Conservation (phyloP, 805 yeast genomes). For the Kluyveromyces wickerhamii region DNA sequence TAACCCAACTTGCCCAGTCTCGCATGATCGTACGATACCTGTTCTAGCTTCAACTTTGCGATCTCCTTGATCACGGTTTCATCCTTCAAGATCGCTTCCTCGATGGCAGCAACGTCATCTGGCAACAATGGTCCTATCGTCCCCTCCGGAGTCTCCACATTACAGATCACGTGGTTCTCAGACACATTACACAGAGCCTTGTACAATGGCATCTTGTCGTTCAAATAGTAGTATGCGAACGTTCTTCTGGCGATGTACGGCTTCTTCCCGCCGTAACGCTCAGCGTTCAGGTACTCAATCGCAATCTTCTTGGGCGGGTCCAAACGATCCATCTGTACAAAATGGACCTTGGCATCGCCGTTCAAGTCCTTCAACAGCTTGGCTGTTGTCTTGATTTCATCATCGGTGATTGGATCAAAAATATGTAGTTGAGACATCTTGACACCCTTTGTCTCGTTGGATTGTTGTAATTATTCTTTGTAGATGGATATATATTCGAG, state of each 20-base stretch:
- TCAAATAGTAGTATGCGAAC: slow-evolving; percentile 57
- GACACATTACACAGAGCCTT: slow-evolving; percentile 67
- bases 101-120: slow-evolving; percentile 51
- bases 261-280: slow-evolving; percentile 44
- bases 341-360: slow-evolving; percentile 49
- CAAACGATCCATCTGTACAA: slow-evolving; percentile 55
- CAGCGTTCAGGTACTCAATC: slow-evolving; percentile 60
- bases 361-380: slow-evolving; percentile 53
- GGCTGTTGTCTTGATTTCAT: slow-evolving; percentile 48
- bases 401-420: slow-evolving; percentile 51
- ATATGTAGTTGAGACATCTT: slow-evolving; percentile 35
- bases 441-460: too few species aligned
- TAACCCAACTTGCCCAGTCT: slow-evolving; percentile 17
- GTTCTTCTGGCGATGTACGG: slow-evolving; percentile 63
- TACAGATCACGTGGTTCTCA: slow-evolving; percentile 52
- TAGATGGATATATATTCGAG: too few species aligned
- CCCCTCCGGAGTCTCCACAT: slow-evolving; percentile 49
- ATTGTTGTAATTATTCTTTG: too few species aligned
- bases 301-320: slow-evolving; percentile 78
- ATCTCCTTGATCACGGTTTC: slow-evolving; percentile 57
- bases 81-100: slow-evolving; percentile 41
- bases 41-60: slow-evolving; percentile 58
- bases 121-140: slow-evolving; percentile 65
- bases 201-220: slow-evolving; percentile 44
- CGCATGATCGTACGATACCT: slow-evolving; percentile 23